These are phyloP conservation scores for Aspergillus diversus DNA, from an alignment of 495 filamentous ascomycete genomes.

Conservation along the genomic window DNA sequence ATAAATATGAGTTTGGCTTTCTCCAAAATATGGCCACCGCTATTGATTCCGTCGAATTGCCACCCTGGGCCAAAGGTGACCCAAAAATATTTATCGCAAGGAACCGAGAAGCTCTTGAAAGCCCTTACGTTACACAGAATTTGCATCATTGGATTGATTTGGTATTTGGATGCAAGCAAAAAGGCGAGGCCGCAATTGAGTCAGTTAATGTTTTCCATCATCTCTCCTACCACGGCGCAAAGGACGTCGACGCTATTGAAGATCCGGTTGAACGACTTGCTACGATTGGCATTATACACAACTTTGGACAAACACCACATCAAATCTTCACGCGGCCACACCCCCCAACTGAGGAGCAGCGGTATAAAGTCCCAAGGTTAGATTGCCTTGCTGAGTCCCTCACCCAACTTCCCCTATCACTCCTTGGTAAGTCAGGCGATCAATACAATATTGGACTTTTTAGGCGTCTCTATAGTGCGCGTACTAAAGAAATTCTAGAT, in stretches of 20 bases:
- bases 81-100: slow-evolving; percentile 95
- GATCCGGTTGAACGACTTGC: slow-evolving; percentile 83
- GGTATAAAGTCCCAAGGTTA: slow-evolving; percentile 64
- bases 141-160: slow-evolving; percentile 97
- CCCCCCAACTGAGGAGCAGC: slow-evolving; percentile 66
- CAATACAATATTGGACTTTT: not conserved
- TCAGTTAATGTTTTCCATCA: slow-evolving; percentile 95
- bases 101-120: slow-evolving; percentile 91
- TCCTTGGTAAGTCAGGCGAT: slow-evolving; percentile 56
- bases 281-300: slow-evolving; percentile 95
- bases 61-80: slow-evolving; percentile 96
- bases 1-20: slow-evolving; percentile 88
- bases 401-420: slow-evolving; percentile 77
- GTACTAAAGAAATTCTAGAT: slow-evolving; percentile 49
- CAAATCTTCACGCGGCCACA: slow-evolving; percentile 89
- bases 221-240: slow-evolving; percentile 90
- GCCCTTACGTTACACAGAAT: slow-evolving; percentile 86
- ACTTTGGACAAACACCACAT: slow-evolving; percentile 96
- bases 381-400: slow-evolving; percentile 79
- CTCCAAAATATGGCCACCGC: slow-evolving; percentile 76
- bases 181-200: slow-evolving; percentile 89
- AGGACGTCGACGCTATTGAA: slow-evolving; percentile 87
- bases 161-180: slow-evolving; percentile 93
- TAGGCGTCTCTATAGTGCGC: not conserved
- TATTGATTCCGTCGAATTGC: slow-evolving; percentile 83